Percentiles rank a stretch among this genome's conserved stretches.
Conservation (phyloP, 2,329 filamentous ascomycete genomes). For the Xylaria hypoxylon region DNA sequence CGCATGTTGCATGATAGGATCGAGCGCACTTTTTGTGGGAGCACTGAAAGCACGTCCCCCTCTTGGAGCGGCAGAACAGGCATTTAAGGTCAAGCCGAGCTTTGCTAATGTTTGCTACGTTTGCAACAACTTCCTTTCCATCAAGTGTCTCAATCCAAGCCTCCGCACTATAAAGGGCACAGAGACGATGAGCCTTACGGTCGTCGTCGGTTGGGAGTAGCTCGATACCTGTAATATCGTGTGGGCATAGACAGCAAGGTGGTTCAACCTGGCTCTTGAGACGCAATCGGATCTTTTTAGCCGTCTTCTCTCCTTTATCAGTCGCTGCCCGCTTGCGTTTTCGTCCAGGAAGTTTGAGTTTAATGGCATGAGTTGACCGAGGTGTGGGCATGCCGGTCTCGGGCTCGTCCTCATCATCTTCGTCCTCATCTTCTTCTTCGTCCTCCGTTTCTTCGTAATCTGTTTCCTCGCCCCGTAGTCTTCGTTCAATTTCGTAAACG, state of each 20-base stretch:
- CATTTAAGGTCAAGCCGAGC: slow-evolving; percentile 92
- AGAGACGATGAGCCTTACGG: slow-evolving; percentile 86
- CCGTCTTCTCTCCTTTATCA: slow-evolving; percentile 65
- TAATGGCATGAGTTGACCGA: slow-evolving; percentile 77
- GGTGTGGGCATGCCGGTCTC: slow-evolving; percentile 78
- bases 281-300: slow-evolving; percentile 82
- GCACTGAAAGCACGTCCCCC: slow-evolving; percentile 97
- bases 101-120: slow-evolving; percentile 84
- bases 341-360: slow-evolving; percentile 66
- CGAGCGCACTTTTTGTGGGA: slow-evolving; percentile 93
- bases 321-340: slow-evolving; percentile 74
- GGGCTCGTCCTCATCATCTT: slow-evolving; percentile 67
- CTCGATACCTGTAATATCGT: slow-evolving; percentile 83
- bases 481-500: slow-evolving; percentile 94
- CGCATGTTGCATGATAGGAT: slow-evolving; percentile 95
- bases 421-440: slow-evolving; percentile 74
- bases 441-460: slow-evolving; percentile 84
- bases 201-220: slow-evolving; percentile 90
- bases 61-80: slow-evolving; percentile 92
- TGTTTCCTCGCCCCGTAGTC: slow-evolving; percentile 87
- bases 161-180: slow-evolving; percentile 91
- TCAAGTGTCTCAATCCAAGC: slow-evolving; percentile 83
- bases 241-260: slow-evolving; percentile 92
- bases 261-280: slow-evolving; percentile 77
- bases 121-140: slow-evolving; percentile 79